These are phyloP conservation scores for Penicillium egyptiacum DNA, from an alignment of 495 filamentous ascomycete genomes.

Conservation along the genomic window DNA sequence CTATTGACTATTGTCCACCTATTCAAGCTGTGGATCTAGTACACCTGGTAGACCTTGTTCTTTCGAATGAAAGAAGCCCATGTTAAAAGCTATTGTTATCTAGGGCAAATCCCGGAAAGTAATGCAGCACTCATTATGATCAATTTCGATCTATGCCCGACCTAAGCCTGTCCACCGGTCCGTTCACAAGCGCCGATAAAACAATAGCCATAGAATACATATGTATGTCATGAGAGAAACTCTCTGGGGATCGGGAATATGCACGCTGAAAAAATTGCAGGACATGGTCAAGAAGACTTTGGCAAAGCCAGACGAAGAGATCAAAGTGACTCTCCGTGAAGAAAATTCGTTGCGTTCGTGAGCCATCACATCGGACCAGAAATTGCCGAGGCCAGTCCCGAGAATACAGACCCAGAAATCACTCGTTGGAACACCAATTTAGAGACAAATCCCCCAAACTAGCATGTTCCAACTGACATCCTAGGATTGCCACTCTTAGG, in stretches of 20 bases:
- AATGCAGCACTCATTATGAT: constrained; percentile 10
- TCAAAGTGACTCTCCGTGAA: constrained; percentile 25
- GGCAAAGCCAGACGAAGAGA: constrained; percentile 20
- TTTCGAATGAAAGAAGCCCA: not conserved
- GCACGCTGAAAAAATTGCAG: constrained; percentile 46
- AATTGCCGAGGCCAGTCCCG: constrained; percentile 7
- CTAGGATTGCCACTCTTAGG: constrained; percentile 15
- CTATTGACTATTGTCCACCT: not conserved
- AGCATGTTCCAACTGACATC: not conserved
- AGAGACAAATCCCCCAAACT: not conserved
- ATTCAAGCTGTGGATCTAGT: no score
- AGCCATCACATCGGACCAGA: constrained; percentile 43
- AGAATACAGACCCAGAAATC: constrained; percentile 13
- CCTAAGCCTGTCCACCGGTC: constrained; percentile 14
- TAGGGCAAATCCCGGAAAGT: not conserved
- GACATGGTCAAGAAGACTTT: constrained; percentile 37
- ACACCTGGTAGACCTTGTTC: not conserved
- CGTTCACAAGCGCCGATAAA: constrained; percentile 14
- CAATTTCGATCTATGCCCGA: constrained; percentile 14
- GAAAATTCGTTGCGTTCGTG: constrained; percentile 50
- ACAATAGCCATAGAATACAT: constrained; percentile 39
- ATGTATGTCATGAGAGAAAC: constrained; percentile 22
- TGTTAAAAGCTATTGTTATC: not conserved
- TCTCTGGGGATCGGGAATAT: constrained; percentile 36
- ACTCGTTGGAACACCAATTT: not conserved